Conservation (phyloP, 805 yeast genomes). For the Priceomyces melissophilus region DNA sequence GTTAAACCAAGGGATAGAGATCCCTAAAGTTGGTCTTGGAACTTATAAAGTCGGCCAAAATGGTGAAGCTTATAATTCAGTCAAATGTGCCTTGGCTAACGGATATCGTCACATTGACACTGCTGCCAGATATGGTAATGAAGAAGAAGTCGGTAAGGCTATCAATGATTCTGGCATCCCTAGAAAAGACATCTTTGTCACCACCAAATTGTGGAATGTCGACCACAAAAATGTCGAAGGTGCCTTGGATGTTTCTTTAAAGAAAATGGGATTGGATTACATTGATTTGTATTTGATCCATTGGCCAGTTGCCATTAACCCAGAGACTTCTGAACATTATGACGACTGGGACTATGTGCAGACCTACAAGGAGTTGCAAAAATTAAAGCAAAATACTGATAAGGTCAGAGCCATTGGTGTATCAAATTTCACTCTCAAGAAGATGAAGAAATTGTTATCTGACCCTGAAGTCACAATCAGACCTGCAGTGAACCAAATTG, state of each 20-base stretch:
- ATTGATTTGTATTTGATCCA: conserved; percentile 73
- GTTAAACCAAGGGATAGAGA: conserved; percentile 58
- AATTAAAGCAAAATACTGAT: conserved; percentile 16
- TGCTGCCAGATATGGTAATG: conserved; percentile 64
- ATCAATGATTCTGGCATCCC: conserved; percentile 55
- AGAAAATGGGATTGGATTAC: conserved; percentile 64
- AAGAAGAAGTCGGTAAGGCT: conserved; percentile 54
- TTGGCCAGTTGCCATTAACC: conserved; percentile 52
- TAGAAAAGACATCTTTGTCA: conserved; percentile 59
- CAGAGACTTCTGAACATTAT: conserved; percentile 12
- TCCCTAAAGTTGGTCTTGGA: conserved; percentile 72
- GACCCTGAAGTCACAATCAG: conserved; percentile 32
- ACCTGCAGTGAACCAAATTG: conserved; percentile 56
- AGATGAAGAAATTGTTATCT: conserved; percentile 43
- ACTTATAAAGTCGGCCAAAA: conserved; percentile 62
- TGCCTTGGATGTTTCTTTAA: conserved; percentile 54
- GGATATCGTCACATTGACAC: conserved; percentile 78
- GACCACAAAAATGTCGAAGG: conserved; percentile 47
- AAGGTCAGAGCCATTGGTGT: conserved; percentile 55
- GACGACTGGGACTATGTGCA: conserved; percentile 28
- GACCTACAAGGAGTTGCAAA: conserved; percentile 44
- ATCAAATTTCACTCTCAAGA: conserved; percentile 46
- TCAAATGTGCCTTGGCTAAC: conserved; percentile 53
- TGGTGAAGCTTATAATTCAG: conserved; percentile 52
- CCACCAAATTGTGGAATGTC: conserved; percentile 63